A percentile compares a stretch with the other conserved stretches of the same genome.
phyloP scores from a whole-genome alignment of 1,284 basidiomycete genomes.

The Trametes versicolor region DNA sequence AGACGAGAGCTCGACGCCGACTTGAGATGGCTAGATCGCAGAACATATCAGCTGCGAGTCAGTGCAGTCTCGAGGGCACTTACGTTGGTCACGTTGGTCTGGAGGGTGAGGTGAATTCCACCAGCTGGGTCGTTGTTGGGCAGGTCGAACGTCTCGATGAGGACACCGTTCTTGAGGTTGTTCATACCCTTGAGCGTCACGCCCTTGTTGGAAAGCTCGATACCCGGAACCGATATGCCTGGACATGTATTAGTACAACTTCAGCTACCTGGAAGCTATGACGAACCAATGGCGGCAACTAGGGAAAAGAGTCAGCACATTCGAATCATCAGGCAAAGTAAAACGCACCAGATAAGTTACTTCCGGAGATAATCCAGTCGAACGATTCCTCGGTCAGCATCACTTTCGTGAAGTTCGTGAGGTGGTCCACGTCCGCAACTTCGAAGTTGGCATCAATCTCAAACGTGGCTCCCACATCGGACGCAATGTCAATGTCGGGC shows the following conservation, averaged over 20 bases:
- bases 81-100: conserved; percentile 71
- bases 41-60: not conserved
- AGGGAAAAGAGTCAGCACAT: not conserved
- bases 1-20: conserved; percentile 73
- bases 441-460: conserved; percentile 65
- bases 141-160: conserved; percentile 76
- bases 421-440: conserved; percentile 66
- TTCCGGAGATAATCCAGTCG: conserved; percentile 78
- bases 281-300: conserved; percentile 62
- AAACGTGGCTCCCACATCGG: conserved; percentile 72
- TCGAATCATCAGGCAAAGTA: not conserved
- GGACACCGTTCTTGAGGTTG: conserved; percentile 70
- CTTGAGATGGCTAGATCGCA: conserved; percentile 75
- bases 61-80: conserved; percentile 34
- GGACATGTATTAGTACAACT: not conserved
- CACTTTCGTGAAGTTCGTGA: conserved; percentile 74
- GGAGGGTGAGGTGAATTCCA: conserved; percentile 76
- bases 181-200: conserved; percentile 81
- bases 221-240: conserved; percentile 68
- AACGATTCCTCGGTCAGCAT: conserved; percentile 77
- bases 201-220: conserved; percentile 65
- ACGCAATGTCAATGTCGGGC: conserved; percentile 63
- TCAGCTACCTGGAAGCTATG: too few species aligned
- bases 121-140: conserved; percentile 79
- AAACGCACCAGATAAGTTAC: conserved; percentile 61